Evolutionary conservation across 2,329 filamentous ascomycete species (phyloP), one percentile per base, ranked within the genome.

Genomic region (Fusarium udum): DNA sequence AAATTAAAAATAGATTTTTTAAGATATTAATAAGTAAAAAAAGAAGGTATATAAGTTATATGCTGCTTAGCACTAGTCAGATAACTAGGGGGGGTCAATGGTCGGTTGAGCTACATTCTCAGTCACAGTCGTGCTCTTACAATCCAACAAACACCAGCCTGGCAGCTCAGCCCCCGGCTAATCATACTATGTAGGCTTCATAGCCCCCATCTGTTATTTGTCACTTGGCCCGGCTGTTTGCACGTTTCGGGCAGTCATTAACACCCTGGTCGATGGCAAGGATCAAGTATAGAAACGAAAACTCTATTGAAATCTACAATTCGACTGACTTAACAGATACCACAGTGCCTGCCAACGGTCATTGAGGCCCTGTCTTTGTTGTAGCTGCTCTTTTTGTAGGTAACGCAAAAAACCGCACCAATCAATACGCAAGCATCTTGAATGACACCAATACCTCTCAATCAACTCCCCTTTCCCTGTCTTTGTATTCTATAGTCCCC

Each of bases 161-260:
- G 37, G 32, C 51, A 57, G 51, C 74, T 75, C 69, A 76, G 72
- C 70, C 74, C 43, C 59, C n/a, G 46, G 74, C 68, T 71, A 51
- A 68, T 69, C 58, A 71, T 62, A n/a, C n/a, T n/a, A n/a, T n/a
- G n/a, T n/a, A 63, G 58, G 56, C 40, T 56, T 71, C 58, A 71
- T 62, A 63, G 58, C 58, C 43, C 55, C 39, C 37, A 32, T 48
- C 36, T 58, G 28, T 46, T 53, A 26, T 22, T 34, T 49, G 46
- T 64, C 64, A 48, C 49, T 37, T 26, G 16, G 24, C 42, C 39
- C 34, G 61, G 39, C 42, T 55, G 39, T 63, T 48, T 49, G 40
- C 36, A 52, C 42, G 37, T 46, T 64, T 68, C 61, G 24, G 49
- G 58, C 34, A 57, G 45, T 22, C 28, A 15, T 31, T 24, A 52